Evolutionary conservation across 192 early-diverging fungal genomes (phyloP).

Genomic region (Backusella macrospora): DNA sequence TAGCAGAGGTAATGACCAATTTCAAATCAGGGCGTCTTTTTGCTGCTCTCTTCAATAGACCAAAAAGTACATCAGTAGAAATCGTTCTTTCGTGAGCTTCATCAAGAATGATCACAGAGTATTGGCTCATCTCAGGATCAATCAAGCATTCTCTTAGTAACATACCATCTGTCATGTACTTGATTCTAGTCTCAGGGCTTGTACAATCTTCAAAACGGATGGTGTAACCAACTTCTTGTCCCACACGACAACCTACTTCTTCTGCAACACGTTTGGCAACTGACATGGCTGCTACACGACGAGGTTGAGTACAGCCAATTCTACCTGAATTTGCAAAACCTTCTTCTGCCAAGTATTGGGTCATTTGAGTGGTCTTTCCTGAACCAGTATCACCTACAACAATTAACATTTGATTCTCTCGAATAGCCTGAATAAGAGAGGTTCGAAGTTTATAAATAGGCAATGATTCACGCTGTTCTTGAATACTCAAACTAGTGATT

Average conservation of each 20-base stretch:
- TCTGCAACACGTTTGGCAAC: conserved; percentile 98
- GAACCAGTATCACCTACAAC: conserved; percentile 97
- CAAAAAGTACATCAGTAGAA: conserved; percentile 94
- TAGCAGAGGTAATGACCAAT: conserved; percentile 94
- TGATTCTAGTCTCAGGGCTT: conserved; percentile 83
- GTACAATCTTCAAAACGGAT: conserved; percentile 99
- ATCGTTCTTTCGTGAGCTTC: conserved; percentile 99
- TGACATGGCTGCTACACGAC: conserved; percentile 98
- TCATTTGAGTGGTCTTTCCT: conserved; percentile 98
- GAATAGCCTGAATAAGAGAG: conserved; percentile 79
- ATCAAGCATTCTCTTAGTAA: conserved; percentile 90
- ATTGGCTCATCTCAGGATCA: conserved; percentile 78
- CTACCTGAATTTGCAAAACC: conserved; percentile 86
- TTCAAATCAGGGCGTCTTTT: conserved; percentile 86
- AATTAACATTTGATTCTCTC: conserved; percentile 74
- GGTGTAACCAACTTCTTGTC: conserved; percentile 95
- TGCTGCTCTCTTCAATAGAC: conserved; percentile 84
- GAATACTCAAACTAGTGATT: conserved; percentile 81
- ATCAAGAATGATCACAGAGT: conserved; percentile 94
- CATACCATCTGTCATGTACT: conserved; percentile 99
- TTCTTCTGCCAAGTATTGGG: conserved; percentile 97
- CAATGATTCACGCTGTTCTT: conserved; percentile 84
- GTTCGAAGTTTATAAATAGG: conserved; percentile 86
- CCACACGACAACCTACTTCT: conserved; percentile 91
- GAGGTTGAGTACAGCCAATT: conserved; percentile 98